These are phyloP conservation scores for Isoetes taiwanensis DNA, from an alignment of 75 land plant species.

Conservation along the genomic window DNA sequence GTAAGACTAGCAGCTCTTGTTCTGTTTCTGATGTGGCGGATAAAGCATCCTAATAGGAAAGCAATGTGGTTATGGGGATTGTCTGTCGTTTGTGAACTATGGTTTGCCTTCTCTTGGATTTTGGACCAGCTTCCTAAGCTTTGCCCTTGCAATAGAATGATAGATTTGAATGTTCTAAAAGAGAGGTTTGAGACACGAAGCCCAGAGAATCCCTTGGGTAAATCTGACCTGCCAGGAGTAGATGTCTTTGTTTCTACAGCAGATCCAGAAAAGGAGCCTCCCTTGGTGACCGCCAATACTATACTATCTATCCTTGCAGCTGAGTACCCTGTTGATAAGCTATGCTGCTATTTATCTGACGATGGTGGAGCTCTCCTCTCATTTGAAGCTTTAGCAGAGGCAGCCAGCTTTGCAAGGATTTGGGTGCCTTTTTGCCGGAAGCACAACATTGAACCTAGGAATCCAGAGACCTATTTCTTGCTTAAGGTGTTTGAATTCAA, in stretches of 20 bases:
- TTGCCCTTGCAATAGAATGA: constrained; percentile 51
- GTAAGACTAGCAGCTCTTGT: constrained; percentile 11
- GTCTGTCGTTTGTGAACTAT: constrained; percentile 60
- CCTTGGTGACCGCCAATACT: constrained; percentile 67
- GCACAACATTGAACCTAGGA: constrained; percentile 63
- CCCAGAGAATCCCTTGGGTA: constrained; percentile 47
- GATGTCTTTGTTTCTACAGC: constrained; percentile 48
- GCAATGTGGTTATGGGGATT: constrained; percentile 41
- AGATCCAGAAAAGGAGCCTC: constrained; percentile 83
- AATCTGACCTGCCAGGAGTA: constrained; percentile 71
- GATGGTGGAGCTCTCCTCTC: constrained; percentile 69
- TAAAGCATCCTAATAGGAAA: constrained; percentile 5
- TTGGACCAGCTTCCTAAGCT: constrained; percentile 92
- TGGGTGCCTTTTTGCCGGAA: constrained; percentile 73
- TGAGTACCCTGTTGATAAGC: constrained; percentile 71
- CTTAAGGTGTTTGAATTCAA: too few relatives aligned
- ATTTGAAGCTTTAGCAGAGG: constrained; percentile 82
- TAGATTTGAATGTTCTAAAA: constrained; percentile 42
- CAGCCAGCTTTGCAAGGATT: constrained; percentile 43
- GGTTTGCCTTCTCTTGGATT: constrained; percentile 90
- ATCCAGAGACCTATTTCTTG: constrained; percentile 77
- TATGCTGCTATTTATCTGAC: constrained; percentile 64
- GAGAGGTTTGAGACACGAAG: constrained; percentile 59
- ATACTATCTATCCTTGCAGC: constrained; percentile 64
- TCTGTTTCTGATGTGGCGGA: constrained; percentile 8